Evolutionary conservation across 2,329 filamentous ascomycete species (phyloP).

Genomic region (Aurifilum marmelostoma): DNA sequence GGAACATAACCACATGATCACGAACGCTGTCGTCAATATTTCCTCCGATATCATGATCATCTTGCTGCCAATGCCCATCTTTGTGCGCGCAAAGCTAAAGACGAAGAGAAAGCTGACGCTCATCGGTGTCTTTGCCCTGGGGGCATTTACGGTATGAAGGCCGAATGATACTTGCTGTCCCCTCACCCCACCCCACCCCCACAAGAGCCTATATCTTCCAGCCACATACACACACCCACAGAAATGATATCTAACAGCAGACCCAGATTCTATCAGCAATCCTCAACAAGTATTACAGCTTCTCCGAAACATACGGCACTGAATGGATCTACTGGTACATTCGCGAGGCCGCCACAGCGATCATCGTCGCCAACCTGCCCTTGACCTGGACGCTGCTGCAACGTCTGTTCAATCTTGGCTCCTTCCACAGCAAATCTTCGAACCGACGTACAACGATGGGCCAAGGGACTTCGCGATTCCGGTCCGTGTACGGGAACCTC

Average conservation of each 20-base stretch:
- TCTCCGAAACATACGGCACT: conserved; percentile 43
- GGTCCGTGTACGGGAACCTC: conserved; percentile 12
- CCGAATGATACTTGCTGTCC: not conserved
- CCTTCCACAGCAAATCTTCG: conserved; percentile 39
- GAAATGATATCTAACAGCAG: no score
- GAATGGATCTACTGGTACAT: conserved; percentile 51
- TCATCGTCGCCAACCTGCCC: conserved; percentile 49
- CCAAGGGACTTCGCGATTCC: conserved; percentile 1
- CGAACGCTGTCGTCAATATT: conserved; percentile 62
- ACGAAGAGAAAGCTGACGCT: conserved; percentile 58
- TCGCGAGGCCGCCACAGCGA: conserved; percentile 49
- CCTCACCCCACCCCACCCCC: not conserved
- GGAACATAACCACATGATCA: conserved; percentile 59
- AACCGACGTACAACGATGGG: conserved; percentile 30
- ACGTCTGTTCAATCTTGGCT: conserved; percentile 41
- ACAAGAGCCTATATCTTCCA: not conserved
- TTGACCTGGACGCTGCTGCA: conserved; percentile 49
- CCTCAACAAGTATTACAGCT: conserved; percentile 51
- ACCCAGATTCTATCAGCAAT: conserved; percentile 52
- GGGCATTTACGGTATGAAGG: conserved; percentile 49
- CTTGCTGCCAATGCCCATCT: conserved; percentile 57
- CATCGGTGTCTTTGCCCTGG: conserved; percentile 49
- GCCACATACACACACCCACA: not conserved
- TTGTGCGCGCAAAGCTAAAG: conserved; percentile 53
- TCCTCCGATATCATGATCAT: conserved; percentile 64